Evolutionary conservation across 2,329 filamentous ascomycete species (phyloP).

Genomic region (Talaromyces sp.): DNA sequence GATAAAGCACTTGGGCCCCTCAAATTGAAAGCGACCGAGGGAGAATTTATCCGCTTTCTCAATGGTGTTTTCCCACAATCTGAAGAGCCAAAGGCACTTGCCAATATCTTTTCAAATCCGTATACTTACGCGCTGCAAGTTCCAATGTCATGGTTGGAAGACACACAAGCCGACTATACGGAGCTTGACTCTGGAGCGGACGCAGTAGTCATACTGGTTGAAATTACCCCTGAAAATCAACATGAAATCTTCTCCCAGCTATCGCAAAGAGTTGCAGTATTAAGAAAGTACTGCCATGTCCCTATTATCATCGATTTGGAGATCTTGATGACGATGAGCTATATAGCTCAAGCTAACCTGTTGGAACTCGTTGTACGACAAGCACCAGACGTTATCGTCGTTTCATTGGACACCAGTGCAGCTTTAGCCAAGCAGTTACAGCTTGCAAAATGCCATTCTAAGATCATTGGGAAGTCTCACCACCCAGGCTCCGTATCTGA

Average conservation of each 20-base stretch:
- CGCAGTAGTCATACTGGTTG: constrained; percentile 61
- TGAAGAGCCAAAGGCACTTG: constrained; percentile 45
- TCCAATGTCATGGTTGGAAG: constrained; percentile 55
- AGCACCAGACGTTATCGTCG: constrained; percentile 12
- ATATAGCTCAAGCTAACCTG: constrained; percentile 1
- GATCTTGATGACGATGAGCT: not conserved
- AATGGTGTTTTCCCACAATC: constrained; percentile 59
- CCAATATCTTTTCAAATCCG: constrained; percentile 51
- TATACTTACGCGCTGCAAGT: constrained; percentile 68
- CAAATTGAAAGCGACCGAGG: constrained; percentile 64
- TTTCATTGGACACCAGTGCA: constrained; percentile 4
- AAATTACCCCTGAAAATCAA: not conserved
- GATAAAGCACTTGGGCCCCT: constrained; percentile 43
- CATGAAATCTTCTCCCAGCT: constrained; percentile 5
- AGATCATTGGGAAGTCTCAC: constrained; percentile 13
- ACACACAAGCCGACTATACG: constrained; percentile 57
- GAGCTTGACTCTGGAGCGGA: constrained; percentile 65
- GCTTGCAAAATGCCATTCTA: constrained; percentile 8
- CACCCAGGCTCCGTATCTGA: constrained; percentile 2
- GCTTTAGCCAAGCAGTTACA: not conserved
- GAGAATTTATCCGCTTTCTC: constrained; percentile 65
- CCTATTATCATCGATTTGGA: constrained; percentile 14
- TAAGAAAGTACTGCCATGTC: constrained; percentile 14
- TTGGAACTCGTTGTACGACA: constrained; percentile 13
- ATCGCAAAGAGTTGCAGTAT: constrained; percentile 8